Evolutionary conservation across 331 rosid species (phyloP).

Genomic region (Pyracantha coccinea): DNA sequence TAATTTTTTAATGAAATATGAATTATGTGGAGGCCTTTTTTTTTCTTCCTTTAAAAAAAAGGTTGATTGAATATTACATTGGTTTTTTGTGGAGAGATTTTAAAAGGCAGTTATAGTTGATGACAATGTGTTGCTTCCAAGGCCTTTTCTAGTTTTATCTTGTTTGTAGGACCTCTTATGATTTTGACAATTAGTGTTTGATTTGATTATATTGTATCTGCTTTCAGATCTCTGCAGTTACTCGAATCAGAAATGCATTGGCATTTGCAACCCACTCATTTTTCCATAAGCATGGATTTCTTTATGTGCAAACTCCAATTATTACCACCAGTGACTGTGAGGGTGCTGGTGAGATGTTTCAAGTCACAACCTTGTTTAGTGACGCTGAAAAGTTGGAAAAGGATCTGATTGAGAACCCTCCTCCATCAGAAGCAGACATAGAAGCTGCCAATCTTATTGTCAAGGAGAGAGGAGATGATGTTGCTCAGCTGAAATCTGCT

Average conservation of each 20-base stretch:
- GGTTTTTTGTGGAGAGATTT: neutral
- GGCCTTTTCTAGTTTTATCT: neutral
- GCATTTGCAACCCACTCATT: slow-evolving; percentile 86
- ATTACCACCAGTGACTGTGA: slow-evolving; percentile 96
- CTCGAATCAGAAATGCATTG: slow-evolving; percentile 78
- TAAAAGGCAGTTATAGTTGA: neutral
- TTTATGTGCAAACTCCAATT: slow-evolving; percentile 88
- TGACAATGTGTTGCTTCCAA: neutral
- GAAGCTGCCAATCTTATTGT: slow-evolving; percentile 54
- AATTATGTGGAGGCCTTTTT: neutral
- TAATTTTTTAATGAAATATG: neutral
- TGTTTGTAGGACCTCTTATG: neutral
- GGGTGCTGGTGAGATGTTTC: slow-evolving; percentile 99
- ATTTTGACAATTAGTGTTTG: neutral
- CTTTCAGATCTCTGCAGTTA: slow-evolving; percentile 78
- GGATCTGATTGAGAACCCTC: slow-evolving; percentile 73
- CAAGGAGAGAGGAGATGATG: slow-evolving; percentile 66
- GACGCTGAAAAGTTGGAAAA: slow-evolving; percentile 85
- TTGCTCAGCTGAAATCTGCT: slow-evolving; percentile 59
- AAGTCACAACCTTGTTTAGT: slow-evolving; percentile 78
- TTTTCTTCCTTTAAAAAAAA: neutral
- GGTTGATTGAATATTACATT: neutral
- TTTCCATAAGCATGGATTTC: slow-evolving; percentile 67
- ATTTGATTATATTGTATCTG: neutral
- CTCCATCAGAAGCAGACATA: slow-evolving; percentile 66